Base-by-base conservation (phyloP, 495 filamentous ascomycete species). In the Astrothelium macrocarpum region DNA sequence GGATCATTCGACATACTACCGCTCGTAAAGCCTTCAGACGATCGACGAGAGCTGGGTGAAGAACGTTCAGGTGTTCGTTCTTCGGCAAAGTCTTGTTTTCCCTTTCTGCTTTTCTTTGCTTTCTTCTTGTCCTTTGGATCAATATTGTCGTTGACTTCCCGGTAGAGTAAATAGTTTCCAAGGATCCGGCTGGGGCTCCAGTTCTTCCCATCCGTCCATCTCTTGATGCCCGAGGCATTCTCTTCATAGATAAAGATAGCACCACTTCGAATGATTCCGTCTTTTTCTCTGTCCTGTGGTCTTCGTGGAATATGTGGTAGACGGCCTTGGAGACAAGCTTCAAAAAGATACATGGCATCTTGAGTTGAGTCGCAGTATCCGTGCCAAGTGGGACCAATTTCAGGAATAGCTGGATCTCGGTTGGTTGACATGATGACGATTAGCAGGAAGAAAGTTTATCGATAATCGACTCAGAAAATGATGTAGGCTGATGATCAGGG, bases 171-270 rank as follows among this genome's bases (percentile, higher is more conserved):
- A 68, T 91, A 95, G 68, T 96, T 95, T 49, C 86, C 87, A 53
- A 94, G 76, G 36, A 96, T 92, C 18, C 92, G 86, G 72, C 91
- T 95, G 0, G 92, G 91, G 69, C 89, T 93, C 92, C 92, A 96
- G 20, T 84, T 84, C 14, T 89, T 81, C 1, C 91, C 90, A 72
- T 97, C 92, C 0, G 92, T 96, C 92, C 92, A 96, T 45, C 92
- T 82, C 76, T 93, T 95, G 74, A 96, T 95, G 1, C 89, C 89
- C 0, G 91, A 93, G 0, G 88, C 85, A 62, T 88, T 84, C 71
- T 95, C 90, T 70, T 94, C 89, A 74, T 95, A 96, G 66, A 96
- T 88, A 72, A 96, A 93, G 12, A 95, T 82, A 61, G 87, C 86
- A 26, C 92, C 92, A 70, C 90, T 95, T 63, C 79, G 82, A 68